phyloP scores from a whole-genome alignment of 192 early-diverging fungal species.

The Kappamyces sp. region DNA sequence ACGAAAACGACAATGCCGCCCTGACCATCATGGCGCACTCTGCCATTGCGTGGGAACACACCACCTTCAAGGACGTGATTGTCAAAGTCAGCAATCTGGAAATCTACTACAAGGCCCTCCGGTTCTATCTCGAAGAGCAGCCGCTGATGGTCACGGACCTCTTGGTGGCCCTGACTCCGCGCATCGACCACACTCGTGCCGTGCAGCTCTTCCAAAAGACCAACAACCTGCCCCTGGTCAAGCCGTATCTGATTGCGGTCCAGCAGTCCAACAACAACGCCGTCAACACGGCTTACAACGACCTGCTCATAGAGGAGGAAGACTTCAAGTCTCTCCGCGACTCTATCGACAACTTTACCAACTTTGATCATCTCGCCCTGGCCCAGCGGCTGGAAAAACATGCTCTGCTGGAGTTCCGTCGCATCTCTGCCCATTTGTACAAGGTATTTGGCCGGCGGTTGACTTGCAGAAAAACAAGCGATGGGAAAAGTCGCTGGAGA shows the following conservation, averaged over 20 bases:
- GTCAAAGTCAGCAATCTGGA: constrained; percentile 97
- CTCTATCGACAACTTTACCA: constrained; percentile 89
- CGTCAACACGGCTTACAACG: constrained; percentile 93
- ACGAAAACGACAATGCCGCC: constrained; percentile 97
- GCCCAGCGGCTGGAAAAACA: constrained; percentile 93
- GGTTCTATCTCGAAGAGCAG: constrained; percentile 95
- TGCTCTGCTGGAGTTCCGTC: constrained; percentile 94
- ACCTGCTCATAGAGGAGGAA: constrained; percentile 96
- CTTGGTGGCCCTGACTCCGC: constrained; percentile 76
- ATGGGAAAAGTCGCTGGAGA: constrained; percentile 88
- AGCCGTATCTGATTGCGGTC: constrained; percentile 92
- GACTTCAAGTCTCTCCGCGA: constrained; percentile 89
- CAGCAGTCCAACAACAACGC: constrained; percentile 89
- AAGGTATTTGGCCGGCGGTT: constrained; percentile 38
- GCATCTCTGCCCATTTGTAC: constrained; percentile 93
- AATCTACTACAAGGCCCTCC: constrained; percentile 96
- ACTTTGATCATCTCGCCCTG: constrained; percentile 89
- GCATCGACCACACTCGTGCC: constrained; percentile 95
- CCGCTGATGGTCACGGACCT: constrained; percentile 91
- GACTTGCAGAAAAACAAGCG: constrained; percentile 71
- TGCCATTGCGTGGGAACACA: constrained; percentile 93
- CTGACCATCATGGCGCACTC: constrained; percentile 94
- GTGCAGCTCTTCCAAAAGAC: constrained; percentile 97
- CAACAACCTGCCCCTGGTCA: constrained; percentile 95
- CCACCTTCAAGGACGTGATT: constrained; percentile 91